Evolutionary conservation across 1,284 basidiomycete genomes (phyloP).

Genomic region (Neonothopanus nambi): DNA sequence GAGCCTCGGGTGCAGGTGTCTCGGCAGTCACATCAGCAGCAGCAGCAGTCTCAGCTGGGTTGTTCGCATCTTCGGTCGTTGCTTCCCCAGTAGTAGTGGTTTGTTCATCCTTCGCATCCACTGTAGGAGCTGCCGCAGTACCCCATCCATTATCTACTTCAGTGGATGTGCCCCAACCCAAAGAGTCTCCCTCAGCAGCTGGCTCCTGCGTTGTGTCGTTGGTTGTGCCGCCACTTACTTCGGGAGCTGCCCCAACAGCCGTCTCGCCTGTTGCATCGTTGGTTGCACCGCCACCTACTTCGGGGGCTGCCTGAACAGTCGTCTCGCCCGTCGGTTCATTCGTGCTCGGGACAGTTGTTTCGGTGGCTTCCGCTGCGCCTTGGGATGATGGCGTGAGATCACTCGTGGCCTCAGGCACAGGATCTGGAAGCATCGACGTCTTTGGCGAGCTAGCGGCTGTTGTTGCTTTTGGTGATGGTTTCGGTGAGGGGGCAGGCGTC

Average conservation of each 20-base stretch:
- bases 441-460: not conserved
- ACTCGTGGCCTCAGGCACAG: constrained; percentile 8
- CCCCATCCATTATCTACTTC: too few species aligned
- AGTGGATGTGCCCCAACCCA: too few species aligned
- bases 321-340: not conserved
- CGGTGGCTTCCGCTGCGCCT: constrained; percentile 14
- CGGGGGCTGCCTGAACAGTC: too few species aligned
- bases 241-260: too few species aligned
- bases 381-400: constrained; percentile 15
- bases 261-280: too few species aligned
- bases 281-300: too few species aligned
- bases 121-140: not conserved
- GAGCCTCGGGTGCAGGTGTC: constrained; percentile 13
- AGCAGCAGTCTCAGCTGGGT: constrained; percentile 12
- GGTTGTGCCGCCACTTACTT: not conserved
- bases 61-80: not conserved
- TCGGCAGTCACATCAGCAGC: constrained; percentile 8
- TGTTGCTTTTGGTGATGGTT: constrained; percentile 2
- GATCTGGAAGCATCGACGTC: not conserved
- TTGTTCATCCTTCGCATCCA: not conserved
- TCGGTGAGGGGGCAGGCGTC: constrained; percentile 3
- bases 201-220: not conserved
- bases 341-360: constrained; percentile 16
- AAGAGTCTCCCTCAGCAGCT: not conserved
- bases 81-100: constrained; percentile 1